Evolutionary conservation across 768 basidiomycete species (phyloP), one percentile per base, ranked within the genome.

Genomic region (Leccinum boreale): DNA sequence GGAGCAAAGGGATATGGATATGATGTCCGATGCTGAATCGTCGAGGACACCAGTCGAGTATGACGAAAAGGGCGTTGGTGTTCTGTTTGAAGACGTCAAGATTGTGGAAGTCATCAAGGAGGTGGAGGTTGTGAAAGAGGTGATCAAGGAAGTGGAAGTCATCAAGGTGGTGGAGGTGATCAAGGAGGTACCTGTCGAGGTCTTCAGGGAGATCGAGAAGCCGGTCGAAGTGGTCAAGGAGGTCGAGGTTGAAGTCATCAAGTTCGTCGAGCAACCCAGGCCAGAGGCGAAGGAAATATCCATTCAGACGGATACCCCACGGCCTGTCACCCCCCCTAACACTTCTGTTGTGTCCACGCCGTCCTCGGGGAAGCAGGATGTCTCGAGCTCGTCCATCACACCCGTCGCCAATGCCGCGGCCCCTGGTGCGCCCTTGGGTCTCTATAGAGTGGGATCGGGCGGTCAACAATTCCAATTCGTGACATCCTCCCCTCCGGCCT

Each of bases 201-300:
- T 69, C 6, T 10, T 70, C 33, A 63, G 15, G 36, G 67, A 68
- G 44, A 15, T 68, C 0, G 69, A 70, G 56, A 61, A 60, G 17
- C 63, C 57, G 0, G 28, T 68, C 29, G 69, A 70, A 45, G 71
- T 75, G 1, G 0, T 67, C 50, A 67, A 24, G 50, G 64, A 69
- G 49, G 8, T 67, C 12, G 69, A 58, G 55, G 46, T 61, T 7
- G 60, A 65, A 36, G 65, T 66, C 57, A 62, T 33, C 56, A 64
- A 64, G 44, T 64, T 63, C 19, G 28, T 64, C 10, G 71, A 72
- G 8, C 72, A 71, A n/a, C 83, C 82, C 14, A 88, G 85, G 68
- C 83, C 85, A 0, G 86, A 90, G 63, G 73, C 82, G 31, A 85
- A 78, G 67, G 91, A 94, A 64, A 89, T 85, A 58, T 88, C 85